These are phyloP conservation scores for Tricholoma furcatifolium DNA, from an alignment of 768 basidiomycete genomes.

Conservation along the genomic window DNA sequence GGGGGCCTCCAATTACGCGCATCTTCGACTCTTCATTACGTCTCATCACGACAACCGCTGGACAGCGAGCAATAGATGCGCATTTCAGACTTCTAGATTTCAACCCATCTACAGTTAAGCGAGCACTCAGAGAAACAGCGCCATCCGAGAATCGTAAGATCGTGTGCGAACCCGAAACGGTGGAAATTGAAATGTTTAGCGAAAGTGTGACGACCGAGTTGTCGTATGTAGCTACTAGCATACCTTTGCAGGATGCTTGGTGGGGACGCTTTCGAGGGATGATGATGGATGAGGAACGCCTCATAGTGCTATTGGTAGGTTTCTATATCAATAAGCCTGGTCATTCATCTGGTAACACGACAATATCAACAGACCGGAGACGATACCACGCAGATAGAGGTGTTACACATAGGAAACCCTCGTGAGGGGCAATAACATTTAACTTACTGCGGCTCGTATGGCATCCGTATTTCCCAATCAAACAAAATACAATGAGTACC, in stretches of 20 bases:
- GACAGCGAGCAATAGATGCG: constrained; percentile 18
- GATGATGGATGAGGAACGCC: constrained; percentile 39
- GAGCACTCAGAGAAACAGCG: background rate
- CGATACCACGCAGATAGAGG: background rate
- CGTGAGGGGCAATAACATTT: no score
- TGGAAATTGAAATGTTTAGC: constrained; percentile 15
- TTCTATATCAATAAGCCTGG: background rate
- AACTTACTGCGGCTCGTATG: no score
- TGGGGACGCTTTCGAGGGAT: constrained; percentile 25
- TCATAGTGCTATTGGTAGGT: constrained; percentile 34
- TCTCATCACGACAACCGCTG: constrained; percentile 21
- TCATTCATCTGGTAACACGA: background rate
- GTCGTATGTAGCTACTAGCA: constrained; percentile 23
- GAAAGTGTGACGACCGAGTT: constrained; percentile 25
- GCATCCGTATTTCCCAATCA: background rate
- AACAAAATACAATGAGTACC: background rate
- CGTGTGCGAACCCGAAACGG: background rate
- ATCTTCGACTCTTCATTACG: constrained; percentile 12
- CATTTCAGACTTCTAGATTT: constrained; percentile 9
- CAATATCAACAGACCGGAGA: background rate
- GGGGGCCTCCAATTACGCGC: constrained; percentile 21
- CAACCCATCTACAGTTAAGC: constrained; percentile 1
- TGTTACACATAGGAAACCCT: constrained; percentile 7
- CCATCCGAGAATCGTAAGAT: background rate
- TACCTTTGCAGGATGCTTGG: constrained; percentile 2